phyloP scores from a whole-genome alignment of 345 rosid genomes.

The Sisymbrium irio region DNA sequence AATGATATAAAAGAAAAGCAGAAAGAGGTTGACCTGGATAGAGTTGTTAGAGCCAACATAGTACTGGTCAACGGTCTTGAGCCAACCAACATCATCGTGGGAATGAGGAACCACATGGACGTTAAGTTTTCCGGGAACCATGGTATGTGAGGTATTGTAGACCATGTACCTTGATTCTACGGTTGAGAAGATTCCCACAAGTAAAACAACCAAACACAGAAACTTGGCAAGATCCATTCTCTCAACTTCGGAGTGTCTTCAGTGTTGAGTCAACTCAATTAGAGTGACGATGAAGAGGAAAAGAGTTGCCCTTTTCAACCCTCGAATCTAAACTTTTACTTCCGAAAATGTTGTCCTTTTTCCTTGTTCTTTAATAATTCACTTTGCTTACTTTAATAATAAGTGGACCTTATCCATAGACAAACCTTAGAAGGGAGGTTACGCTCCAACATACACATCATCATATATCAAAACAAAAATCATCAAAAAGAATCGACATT shows the following conservation, averaged over 20 bases:
- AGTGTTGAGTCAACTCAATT: conserved; percentile 10
- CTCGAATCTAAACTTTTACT: not conserved
- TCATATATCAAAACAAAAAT: conserved; percentile 11
- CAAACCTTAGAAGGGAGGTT: conserved; percentile 15
- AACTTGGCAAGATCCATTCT: conserved; percentile 25
- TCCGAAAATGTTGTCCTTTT: conserved; percentile 21
- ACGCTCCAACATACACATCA: conserved; percentile 6
- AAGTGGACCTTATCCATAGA: conserved; percentile 23
- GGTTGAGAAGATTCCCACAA: conserved; percentile 39
- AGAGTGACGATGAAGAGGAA: conserved; percentile 24
- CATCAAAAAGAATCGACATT: not conserved
- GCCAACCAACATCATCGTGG: conserved; percentile 98
- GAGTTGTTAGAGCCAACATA: conserved; percentile 98
- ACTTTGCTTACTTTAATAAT: conserved; percentile 15
- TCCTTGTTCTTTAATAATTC: conserved; percentile 6
- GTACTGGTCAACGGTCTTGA: conserved; percentile 97
- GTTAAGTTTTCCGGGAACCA: conserved; percentile 77
- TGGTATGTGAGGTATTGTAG: conserved; percentile 79
- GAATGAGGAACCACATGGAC: conserved; percentile 94
- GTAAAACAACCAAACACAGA: conserved; percentile 19
- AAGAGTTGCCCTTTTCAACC: conserved; percentile 13
- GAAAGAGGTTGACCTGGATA: conserved; percentile 61
- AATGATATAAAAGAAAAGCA: not conserved
- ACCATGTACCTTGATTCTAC: conserved; percentile 67
- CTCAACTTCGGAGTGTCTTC: conserved; percentile 10